Percentiles rank a stretch among this genome's conserved stretches.
These are phyloP conservation scores for Colletotrichum sp. DNA, from an alignment of 2,329 filamentous ascomycete genomes.

Conservation along the genomic window DNA sequence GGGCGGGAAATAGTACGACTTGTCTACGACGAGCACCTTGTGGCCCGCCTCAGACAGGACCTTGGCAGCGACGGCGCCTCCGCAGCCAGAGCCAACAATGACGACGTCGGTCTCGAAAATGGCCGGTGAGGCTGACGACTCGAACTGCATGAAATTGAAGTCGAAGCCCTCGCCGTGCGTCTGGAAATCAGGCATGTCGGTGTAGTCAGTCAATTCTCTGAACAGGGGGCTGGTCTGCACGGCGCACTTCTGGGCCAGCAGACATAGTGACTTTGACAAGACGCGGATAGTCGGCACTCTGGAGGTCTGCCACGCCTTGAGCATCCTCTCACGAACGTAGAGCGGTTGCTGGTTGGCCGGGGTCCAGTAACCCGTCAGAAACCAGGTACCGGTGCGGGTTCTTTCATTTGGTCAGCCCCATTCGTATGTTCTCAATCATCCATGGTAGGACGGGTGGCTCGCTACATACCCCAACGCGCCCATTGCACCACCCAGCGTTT, in stretches of 20 bases:
- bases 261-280: conserved; percentile 60
- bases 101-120: conserved; percentile 79
- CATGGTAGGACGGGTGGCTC: neutral
- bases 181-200: conserved; percentile 57
- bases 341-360: conserved; percentile 67
- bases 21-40: conserved; percentile 81
- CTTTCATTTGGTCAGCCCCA: conserved; percentile 39
- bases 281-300: conserved; percentile 59
- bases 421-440: neutral
- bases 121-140: conserved; percentile 45
- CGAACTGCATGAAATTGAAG: conserved; percentile 68
- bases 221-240: conserved; percentile 61
- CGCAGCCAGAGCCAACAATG: conserved; percentile 86
- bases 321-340: conserved; percentile 63
- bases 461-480: conserved; percentile 47
- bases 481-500: conserved; percentile 44
- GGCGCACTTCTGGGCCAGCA: conserved; percentile 60
- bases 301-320: conserved; percentile 67
- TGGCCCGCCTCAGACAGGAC: conserved; percentile 79
- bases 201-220: conserved; percentile 60
- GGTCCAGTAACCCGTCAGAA: conserved; percentile 71
- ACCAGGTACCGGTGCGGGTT: conserved; percentile 64
- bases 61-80: conserved; percentile 82
- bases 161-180: conserved; percentile 55
- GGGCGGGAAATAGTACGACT: conserved; percentile 77